Base-by-base conservation (phyloP, 2,329 filamentous ascomycete genomes). In the Colletotrichum navitas region DNA sequence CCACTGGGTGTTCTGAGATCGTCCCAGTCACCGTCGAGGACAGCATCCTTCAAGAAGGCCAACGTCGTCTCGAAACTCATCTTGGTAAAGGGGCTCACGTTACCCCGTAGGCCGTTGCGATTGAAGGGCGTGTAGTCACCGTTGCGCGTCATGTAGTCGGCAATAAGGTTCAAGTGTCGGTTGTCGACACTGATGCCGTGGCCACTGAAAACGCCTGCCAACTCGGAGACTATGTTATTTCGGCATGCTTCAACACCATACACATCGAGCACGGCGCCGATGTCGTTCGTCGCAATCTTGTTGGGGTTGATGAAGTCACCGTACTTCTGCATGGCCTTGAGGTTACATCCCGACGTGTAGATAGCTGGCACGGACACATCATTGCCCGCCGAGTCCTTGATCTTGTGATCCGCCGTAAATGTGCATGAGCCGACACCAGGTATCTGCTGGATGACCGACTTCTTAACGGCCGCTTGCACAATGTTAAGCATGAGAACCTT, bases 41-140 rank as follows among this genome's bases (percentile, higher is more conserved):
- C 92, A 1, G 96, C 95, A 79, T 98, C 96, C 81, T 93, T 95
- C 78, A 99, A 86, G 85, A 98, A 98, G 0, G 93, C 92, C 49
- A 98, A 89, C 2, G 96, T 99, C 5, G 96, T 99, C 88, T 99
- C 96, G 84, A 98, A 99, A 81, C 94, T 97, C 95, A 98, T 98
- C 88, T 98, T 98, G 83, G 96, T 95, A 76, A 99, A 95, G 0
- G 96, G 94, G 75, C 92, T 95, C 36, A 95, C 92, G 78, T 94
- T 95, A 74, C 93, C 91, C 79, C 90, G 91, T 72, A 99, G 85
- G 1, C 95, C 96, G 79, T 93, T 97, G 60, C 96, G 92, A 83
- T 94, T 97, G 84, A 99, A 99, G 0, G 96, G 92, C 59, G 91
- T 93, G 84, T 97, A 99, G 1, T 90, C 91, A 75, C 96, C 96